Conservation (phyloP, 73 alveolate species). For the Tetrahymena elliotti region DNA sequence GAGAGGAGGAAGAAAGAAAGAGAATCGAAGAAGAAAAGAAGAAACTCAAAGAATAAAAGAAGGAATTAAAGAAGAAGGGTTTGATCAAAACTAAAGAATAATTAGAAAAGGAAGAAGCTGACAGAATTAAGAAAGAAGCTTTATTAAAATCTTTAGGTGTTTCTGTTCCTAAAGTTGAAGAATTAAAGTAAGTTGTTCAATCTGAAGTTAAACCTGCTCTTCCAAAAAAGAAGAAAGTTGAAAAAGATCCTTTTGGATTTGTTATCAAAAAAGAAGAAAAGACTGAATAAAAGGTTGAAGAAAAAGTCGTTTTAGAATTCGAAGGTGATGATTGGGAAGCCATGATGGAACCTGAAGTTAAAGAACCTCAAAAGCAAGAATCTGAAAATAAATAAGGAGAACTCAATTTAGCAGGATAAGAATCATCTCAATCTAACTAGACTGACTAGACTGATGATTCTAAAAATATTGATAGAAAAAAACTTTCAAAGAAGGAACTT, state of each 20-base stretch:
- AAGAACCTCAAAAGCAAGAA: slow-evolving; percentile 19
- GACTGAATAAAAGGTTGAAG: not conserved
- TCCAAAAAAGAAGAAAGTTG: slow-evolving; percentile 20
- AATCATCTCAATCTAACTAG: slow-evolving; percentile 1
- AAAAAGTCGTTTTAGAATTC: not conserved
- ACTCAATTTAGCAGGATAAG: not conserved
- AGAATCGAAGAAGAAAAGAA: slow-evolving; percentile 25
- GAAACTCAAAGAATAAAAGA: not conserved
- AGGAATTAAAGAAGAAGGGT: slow-evolving; percentile 19
- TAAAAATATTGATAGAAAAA: slow-evolving; percentile 7
- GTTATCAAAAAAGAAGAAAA: not conserved
- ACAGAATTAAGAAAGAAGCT: slow-evolving; percentile 23
- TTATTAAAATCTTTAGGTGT: slow-evolving; percentile 2
- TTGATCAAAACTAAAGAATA: slow-evolving; percentile 49
- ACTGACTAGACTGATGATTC: not conserved
- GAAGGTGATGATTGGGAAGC: slow-evolving; percentile 48
- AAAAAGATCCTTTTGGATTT: not conserved
- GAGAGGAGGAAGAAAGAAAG: slow-evolving; percentile 51
- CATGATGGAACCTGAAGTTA: slow-evolving; percentile 7
- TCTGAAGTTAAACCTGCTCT: slow-evolving; percentile 36
- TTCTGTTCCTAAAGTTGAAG: slow-evolving; percentile 1
- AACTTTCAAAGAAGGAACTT: slow-evolving; percentile 3
- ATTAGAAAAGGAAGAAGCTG: slow-evolving; percentile 47
- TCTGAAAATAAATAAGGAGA: slow-evolving; percentile 22
- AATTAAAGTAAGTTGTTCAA: slow-evolving; percentile 30